Base-by-base conservation (phyloP, 805 yeast species). In the Teunomyces pallodes region DNA sequence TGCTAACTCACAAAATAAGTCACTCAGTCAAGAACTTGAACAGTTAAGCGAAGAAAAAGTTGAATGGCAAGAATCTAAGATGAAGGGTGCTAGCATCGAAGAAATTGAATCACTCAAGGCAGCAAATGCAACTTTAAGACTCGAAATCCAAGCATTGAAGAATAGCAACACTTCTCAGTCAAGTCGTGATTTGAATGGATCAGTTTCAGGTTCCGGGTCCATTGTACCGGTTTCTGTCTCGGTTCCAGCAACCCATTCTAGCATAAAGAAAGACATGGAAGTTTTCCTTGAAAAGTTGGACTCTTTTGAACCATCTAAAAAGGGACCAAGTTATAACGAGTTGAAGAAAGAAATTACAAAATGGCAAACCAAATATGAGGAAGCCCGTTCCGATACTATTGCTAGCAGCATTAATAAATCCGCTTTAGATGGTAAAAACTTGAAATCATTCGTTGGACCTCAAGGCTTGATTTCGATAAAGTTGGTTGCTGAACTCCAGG, bases 351-450 rank as follows among this genome's bases (percentile, higher is more conserved):
- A 71, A 42, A 61, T 76, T 8, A 60, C 69, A 4, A 72, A 69
- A 47, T 77, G 87, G 81, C 83, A 79, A 61, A 58, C 62, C 42
- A 79, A 70, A 52, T 78, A 69, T 54, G 81, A 80, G 59, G 75
- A 76, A 10, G 65, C 75, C n/a, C 73, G 80, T 27, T 57, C 76
- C 17, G 64, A 64, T 32, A 59, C 61, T 9, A 54, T 60, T 24
- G 50, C 58, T 4, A 53, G 51, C 29, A 53, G 57, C 31, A 55
- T 62, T 40, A 64, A 50, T 33, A 57, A 47, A 30, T 54, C 51
- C 17, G 48, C 53, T 27, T 50, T 55, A 39, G 43, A 60, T 5
- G 51, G 60, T 14, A 55, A 57, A 5, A 62, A 67, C 12, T 52
- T 77, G 43, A 54, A 61, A 39, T 49, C 56, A 9, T 66, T 65